Base-by-base conservation (phyloP, 2,329 filamentous ascomycete genomes). In the Chaetomiaceae sp. region DNA sequence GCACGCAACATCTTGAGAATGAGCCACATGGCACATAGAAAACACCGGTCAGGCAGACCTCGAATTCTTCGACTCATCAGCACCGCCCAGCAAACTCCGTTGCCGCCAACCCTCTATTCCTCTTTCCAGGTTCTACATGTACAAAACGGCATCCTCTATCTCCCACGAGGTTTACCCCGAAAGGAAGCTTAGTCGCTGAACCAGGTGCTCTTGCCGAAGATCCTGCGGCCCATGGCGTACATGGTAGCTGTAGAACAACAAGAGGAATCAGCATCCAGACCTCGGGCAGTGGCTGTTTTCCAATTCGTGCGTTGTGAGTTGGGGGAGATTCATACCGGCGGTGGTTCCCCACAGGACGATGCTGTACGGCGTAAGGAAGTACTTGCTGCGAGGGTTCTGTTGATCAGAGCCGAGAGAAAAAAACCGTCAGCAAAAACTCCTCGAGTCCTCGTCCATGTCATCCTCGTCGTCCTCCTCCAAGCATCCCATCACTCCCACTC, bases 141-240 rank as follows among this genome's bases (percentile, higher is more conserved):
- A 56, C 54, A 59, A 48, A 27, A 12, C 10, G 47, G 39, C 34
- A 17, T 16, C 21, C 39, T 37, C 16, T 41, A 30, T 25, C 14
- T 4, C 37, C 25, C 40, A 37, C 43, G 17, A 20, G 12, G 10
- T 33, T 33, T 44, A 14, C 5, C 20, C 19, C 10, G n/a, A 45
- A 31, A 23, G 20, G 12, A 30, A n/a, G 35, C 14, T 41, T 77
- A 82, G 59, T 72, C 76, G 66, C 76, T 72, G 63, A 82, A 87
- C 83, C 83, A 90, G 56, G 83, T 88, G 80, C 89, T 91, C 78
- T 91, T 81, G 64, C 87, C 87, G 57, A 83, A 67, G 58, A 87
- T 73, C 74, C 87, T 82, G 67, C 87, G 85, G 68, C 77, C 73
- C 74, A 86, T 83, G 74, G 84, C 85, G 75, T 87, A 92, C 71